Evolutionary conservation across 306 rosid species (phyloP).

Genomic region (Arachis hypogaea): DNA sequence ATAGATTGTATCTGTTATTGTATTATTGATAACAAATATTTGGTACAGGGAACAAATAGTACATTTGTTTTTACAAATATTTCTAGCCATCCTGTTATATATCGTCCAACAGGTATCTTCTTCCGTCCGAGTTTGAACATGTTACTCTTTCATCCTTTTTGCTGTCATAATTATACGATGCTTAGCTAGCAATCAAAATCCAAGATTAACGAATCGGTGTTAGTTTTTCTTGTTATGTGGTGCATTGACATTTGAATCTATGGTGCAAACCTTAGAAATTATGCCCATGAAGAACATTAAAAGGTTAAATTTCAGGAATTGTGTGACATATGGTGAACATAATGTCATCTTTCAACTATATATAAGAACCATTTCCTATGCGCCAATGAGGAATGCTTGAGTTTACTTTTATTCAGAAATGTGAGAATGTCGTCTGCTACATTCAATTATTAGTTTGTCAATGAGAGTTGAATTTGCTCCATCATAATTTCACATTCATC

Average conservation of each 20-base stretch:
- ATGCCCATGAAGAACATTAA: not conserved
- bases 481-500: no score
- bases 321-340: not conserved
- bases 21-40: slow-evolving; percentile 40
- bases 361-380: slow-evolving; percentile 18
- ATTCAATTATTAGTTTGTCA: not conserved
- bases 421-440: not conserved
- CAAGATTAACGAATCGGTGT: slow-evolving; percentile 8
- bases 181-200: slow-evolving; percentile 16
- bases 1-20: slow-evolving; percentile 3
- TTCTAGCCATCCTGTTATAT: slow-evolving; percentile 70
- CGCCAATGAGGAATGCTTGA: slow-evolving; percentile 1
- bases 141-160: not conserved
- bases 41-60: slow-evolving; percentile 80
- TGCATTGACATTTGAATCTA: not conserved
- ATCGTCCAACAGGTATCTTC: slow-evolving; percentile 86
- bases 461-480: not conserved
- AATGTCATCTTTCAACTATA: slow-evolving; percentile 19
- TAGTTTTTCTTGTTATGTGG: not conserved
- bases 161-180: not conserved
- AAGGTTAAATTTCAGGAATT: slow-evolving; percentile 6
- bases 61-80: slow-evolving; percentile 81
- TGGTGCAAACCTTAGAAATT: not conserved
- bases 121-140: not conserved
- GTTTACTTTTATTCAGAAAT: slow-evolving; percentile 13